A percentile compares a stretch with the other conserved stretches of the same genome.
Conservation (phyloP, 768 basidiomycete genomes). For the Clavaria fumosa region DNA sequence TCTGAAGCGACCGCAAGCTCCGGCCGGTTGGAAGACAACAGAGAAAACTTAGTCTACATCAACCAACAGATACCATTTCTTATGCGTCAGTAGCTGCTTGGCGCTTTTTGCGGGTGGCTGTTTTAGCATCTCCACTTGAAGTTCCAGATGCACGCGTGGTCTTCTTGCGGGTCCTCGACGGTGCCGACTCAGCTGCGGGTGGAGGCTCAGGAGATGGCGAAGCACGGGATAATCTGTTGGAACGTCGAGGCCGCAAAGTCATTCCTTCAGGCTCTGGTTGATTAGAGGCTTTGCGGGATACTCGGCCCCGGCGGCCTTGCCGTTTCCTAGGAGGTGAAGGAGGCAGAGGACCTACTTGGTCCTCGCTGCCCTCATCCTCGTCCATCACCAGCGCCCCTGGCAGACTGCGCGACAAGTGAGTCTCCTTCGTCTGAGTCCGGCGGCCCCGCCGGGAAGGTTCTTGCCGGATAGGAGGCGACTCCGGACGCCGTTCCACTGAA, state of each 20-base stretch:
- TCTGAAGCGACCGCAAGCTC: too few relatives aligned
- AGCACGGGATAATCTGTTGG: slow-evolving; percentile 5
- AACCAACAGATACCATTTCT: too few relatives aligned
- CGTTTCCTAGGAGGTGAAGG: slow-evolving; percentile 3
- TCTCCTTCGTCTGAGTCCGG: slow-evolving; percentile 7
- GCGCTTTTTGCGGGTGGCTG: too few relatives aligned
- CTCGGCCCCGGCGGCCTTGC: slow-evolving; percentile 1
- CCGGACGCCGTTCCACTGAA: slow-evolving; percentile 12
- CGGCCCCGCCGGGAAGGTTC: slow-evolving; percentile 6
- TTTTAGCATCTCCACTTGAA: too few relatives aligned
- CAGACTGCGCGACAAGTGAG: slow-evolving; percentile 9
- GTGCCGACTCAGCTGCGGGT: too few relatives aligned
- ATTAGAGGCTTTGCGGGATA: neutral
- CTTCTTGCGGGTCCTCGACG: too few relatives aligned
- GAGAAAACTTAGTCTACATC: too few relatives aligned
- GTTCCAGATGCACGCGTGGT: too few relatives aligned
- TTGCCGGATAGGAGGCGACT: slow-evolving; percentile 9
- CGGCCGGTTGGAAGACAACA: too few relatives aligned
- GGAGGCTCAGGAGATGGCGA: slow-evolving; percentile 5
- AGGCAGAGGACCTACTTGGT: slow-evolving; percentile 26
- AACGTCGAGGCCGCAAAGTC: slow-evolving; percentile 5
- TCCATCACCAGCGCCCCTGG: slow-evolving; percentile 17
- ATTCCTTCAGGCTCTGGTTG: neutral
- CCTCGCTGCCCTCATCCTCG: slow-evolving; percentile 21
- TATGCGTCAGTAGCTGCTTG: too few relatives aligned